Evolutionary conservation across 306 rosid genomes (phyloP).

Genomic region (Luffa acutangula): DNA sequence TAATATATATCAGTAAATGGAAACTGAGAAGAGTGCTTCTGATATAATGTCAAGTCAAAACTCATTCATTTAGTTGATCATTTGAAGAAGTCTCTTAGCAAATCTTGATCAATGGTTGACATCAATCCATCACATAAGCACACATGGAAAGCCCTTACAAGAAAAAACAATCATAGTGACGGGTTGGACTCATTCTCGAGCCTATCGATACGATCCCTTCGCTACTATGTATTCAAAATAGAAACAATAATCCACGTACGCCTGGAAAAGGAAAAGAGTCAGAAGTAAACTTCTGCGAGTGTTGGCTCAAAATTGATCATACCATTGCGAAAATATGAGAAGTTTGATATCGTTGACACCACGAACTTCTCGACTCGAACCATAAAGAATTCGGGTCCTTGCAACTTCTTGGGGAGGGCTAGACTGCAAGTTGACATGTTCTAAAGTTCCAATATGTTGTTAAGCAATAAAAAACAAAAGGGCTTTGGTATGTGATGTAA

Average conservation of each 20-base stretch:
- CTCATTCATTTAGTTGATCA: background rate
- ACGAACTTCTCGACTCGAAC: background rate
- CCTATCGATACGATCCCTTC: background rate
- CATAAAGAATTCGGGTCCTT: background rate
- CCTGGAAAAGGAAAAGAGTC: too few species aligned
- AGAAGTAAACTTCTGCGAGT: too few species aligned
- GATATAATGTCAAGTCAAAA: background rate
- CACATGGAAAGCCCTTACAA: background rate
- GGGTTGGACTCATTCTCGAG: background rate
- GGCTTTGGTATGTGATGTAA: background rate
- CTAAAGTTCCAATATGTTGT: background rate
- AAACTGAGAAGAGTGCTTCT: background rate
- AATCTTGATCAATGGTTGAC: background rate
- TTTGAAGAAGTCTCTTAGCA: background rate
- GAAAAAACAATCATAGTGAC: background rate
- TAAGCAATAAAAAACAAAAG: background rate
- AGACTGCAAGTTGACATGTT: background rate
- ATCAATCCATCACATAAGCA: background rate
- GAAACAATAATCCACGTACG: background rate
- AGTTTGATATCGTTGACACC: background rate
- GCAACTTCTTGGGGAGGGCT: background rate
- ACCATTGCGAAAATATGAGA: background rate
- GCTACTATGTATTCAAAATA: background rate
- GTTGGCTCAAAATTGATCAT: background rate
- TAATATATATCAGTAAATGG: background rate